Conservation (phyloP, 2,329 filamentous ascomycete genomes). For the Didymella glomerata region DNA sequence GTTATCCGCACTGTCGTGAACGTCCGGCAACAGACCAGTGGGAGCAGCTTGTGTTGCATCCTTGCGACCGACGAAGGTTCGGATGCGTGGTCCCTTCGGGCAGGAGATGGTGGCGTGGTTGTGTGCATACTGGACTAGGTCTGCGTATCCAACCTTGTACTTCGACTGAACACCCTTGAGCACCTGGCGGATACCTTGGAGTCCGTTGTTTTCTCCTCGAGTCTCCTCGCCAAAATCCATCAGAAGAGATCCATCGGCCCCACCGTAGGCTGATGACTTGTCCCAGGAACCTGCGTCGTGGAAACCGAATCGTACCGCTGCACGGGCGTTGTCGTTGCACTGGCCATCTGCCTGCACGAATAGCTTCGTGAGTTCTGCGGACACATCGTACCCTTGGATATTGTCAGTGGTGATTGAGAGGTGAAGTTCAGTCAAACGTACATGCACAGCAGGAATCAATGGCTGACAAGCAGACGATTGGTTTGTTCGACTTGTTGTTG, state of each 20-base stretch:
- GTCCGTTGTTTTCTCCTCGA: conserved; percentile 55
- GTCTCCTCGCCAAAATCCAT: conserved; percentile 50
- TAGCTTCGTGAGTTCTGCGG: conserved; percentile 36
- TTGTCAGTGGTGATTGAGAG: background rate
- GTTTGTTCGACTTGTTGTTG: conserved; percentile 33
- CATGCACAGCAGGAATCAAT: conserved; percentile 46
- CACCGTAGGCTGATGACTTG: conserved; percentile 47
- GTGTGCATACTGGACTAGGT: conserved; percentile 62
- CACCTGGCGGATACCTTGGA: conserved; percentile 53
- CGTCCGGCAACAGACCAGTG: conserved; percentile 57
- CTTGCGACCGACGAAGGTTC: conserved; percentile 60
- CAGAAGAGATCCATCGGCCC: conserved; percentile 54
- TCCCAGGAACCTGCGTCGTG: conserved; percentile 50
- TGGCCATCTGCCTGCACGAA: conserved; percentile 38
- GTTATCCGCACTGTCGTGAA: conserved; percentile 52
- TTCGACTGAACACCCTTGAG: conserved; percentile 52
- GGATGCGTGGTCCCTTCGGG: conserved; percentile 61
- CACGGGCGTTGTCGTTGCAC: conserved; percentile 49
- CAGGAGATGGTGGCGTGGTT: conserved; percentile 60
- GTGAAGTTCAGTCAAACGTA: conserved; percentile 19
- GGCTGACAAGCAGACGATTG: conserved; percentile 29
- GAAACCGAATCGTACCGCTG: conserved; percentile 47
- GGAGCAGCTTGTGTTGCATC: conserved; percentile 56
- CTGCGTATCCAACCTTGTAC: conserved; percentile 61
- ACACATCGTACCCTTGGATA: conserved; percentile 42